Evolutionary conservation across 306 rosid species (phyloP), one percentile per base, ranked within the genome.

Genomic region (Crotalaria pallida): DNA sequence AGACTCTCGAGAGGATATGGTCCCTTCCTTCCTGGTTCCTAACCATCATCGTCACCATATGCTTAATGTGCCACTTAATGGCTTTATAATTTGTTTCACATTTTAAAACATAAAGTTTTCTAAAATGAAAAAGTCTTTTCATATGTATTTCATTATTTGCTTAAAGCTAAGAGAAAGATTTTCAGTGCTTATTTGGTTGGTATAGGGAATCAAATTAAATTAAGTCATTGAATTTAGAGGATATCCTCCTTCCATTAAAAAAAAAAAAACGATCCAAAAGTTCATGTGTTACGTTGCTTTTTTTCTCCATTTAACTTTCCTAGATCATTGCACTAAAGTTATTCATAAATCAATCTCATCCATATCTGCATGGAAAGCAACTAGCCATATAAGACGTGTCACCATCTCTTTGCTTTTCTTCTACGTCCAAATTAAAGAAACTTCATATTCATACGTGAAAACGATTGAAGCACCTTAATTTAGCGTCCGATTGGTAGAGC

Each of bases 331-430:
- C 15, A 47, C 49, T 27, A 18, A 16, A 69, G 8, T 56, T 1
- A 66, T 27, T 10, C 10, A 38, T 21, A 26, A 65, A 45, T 26
- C 21, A 57, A 41, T 51, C 43, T 41, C 7, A 31, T 26, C 43
- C 26, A 16, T 21, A 68, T 77, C 48, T 81, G 77, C 82, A 81
- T 64, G 78, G 86, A 82, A 64, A 78, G 64, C 77, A 74, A 74
- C 72, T 45, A 53, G 33, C 31, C 77, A 62, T 41, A 13, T 38
- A 62, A 27, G 84, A 23, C 9, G 48, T 8, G 49, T 72, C 76
- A 3, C 60, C 19, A 57, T 83, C 75, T 26, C 17, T 63, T 48
- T 49, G 34, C 75, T 69, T 83, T 71, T 55, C 52, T 55, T 62
- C 31, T 11, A 36, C 26, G 67, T 53, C 52, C 77, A 55, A 72